Conservation (phyloP, 176 grass and related monocot species). For the Oropetium thomaeum region DNA sequence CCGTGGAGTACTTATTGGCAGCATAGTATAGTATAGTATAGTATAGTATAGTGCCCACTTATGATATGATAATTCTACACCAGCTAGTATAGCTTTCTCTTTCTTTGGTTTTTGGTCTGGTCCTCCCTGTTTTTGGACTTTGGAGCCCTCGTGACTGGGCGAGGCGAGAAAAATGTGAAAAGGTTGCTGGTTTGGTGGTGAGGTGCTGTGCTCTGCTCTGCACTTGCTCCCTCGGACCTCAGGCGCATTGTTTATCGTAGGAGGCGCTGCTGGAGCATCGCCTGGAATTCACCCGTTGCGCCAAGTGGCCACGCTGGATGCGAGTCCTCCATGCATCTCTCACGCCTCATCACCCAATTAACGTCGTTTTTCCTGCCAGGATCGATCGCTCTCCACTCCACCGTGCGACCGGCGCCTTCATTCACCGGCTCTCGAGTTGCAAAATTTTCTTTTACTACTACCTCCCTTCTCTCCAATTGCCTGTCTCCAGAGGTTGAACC, state of each 20-base stretch:
- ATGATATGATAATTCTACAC: not conserved
- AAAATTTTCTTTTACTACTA: not conserved
- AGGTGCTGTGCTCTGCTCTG: not conserved
- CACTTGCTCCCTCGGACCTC: not conserved
- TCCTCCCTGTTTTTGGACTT: not conserved
- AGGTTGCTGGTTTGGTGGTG: not conserved
- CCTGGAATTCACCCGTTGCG: too few relatives aligned
- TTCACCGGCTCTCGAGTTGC: not conserved
- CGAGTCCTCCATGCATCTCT: too few relatives aligned
- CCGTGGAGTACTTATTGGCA: not conserved
- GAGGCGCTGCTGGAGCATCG: not conserved
- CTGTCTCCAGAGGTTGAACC: not conserved
- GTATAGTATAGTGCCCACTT: not conserved
- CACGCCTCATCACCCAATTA: not conserved
- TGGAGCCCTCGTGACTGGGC: not conserved
- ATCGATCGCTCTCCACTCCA: too few relatives aligned
- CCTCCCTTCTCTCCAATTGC: too few relatives aligned
- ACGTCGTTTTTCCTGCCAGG: not conserved
- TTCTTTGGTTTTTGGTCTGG: not conserved
- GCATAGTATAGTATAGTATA: too few relatives aligned
- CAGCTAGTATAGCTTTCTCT: too few relatives aligned
- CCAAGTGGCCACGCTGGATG: not conserved
- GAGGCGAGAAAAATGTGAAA: not conserved
- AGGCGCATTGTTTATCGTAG: not conserved
- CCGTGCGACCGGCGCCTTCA: not conserved